phyloP scores from a whole-genome alignment of 2,329 filamentous ascomycete species.

The Neopestalotiopsis rosae region DNA sequence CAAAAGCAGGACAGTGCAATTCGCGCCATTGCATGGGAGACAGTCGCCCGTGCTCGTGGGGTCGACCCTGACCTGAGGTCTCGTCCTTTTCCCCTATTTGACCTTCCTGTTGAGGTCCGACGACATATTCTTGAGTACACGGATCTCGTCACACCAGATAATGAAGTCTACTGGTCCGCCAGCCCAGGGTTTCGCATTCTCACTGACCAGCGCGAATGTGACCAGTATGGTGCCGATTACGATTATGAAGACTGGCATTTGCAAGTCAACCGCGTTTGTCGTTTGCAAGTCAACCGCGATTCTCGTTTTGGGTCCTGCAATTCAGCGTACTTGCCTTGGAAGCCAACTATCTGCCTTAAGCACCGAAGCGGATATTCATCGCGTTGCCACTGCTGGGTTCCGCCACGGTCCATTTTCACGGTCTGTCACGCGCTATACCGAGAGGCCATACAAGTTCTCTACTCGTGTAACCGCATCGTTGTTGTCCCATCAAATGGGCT shows the following conservation, averaged over 20 bases:
- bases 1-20: not conserved
- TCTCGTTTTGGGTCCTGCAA: not conserved
- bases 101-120: slow-evolving; percentile 29
- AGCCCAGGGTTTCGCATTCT: slow-evolving; percentile 18
- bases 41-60: not conserved
- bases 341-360: not conserved
- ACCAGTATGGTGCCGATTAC: too few species aligned
- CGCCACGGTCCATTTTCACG: slow-evolving; percentile 13
- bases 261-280: too few species aligned
- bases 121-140: slow-evolving; percentile 28
- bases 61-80: not conserved
- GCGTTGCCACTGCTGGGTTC: slow-evolving; percentile 20
- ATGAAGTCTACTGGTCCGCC: slow-evolving; percentile 25
- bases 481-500: slow-evolving; percentile 17
- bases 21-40: not conserved
- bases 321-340: too few species aligned
- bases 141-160: slow-evolving; percentile 27
- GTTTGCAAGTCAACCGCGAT: not conserved
- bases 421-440: slow-evolving; percentile 13
- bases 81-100: slow-evolving; percentile 19
- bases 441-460: slow-evolving; percentile 19
- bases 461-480: slow-evolving; percentile 20
- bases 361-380: slow-evolving; percentile 18
- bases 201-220: too few species aligned
- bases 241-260: too few species aligned